phyloP scores from a whole-genome alignment of 2,329 filamentous ascomycete genomes.

The Scedosporium aurantiacum region DNA sequence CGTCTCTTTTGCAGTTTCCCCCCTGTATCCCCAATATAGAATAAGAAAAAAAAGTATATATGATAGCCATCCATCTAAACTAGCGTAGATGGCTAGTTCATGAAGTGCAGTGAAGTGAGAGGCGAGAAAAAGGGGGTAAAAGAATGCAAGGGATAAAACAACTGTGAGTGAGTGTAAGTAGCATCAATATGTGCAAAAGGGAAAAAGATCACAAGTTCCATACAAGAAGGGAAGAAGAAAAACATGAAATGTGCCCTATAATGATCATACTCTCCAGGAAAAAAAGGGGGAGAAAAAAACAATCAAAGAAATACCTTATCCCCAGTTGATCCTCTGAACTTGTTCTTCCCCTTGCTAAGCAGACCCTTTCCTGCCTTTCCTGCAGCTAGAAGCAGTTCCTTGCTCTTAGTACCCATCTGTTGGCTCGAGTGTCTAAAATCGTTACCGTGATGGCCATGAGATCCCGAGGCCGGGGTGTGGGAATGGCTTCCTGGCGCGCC shows the following conservation, averaged over 20 bases:
- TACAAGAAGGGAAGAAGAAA: constrained; percentile 13
- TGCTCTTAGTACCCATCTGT: constrained; percentile 71
- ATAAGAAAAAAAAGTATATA: background rate
- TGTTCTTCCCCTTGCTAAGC: constrained; percentile 82
- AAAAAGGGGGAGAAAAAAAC: constrained; percentile 6
- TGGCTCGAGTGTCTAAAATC: constrained; percentile 43
- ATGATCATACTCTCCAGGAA: background rate
- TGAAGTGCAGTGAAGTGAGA: background rate
- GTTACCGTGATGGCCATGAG: constrained; percentile 18
- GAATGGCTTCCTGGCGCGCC: background rate
- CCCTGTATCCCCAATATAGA: background rate
- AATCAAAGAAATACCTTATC: constrained; percentile 80
- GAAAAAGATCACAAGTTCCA: background rate
- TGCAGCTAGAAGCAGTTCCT: constrained; percentile 77
- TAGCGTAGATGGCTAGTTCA: background rate
- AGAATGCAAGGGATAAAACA: constrained; percentile 3
- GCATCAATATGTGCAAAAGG: constrained; percentile 9
- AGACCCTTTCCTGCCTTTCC: constrained; percentile 85
- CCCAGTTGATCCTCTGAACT: constrained; percentile 53
- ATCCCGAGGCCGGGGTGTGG: background rate
- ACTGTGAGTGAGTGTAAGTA: constrained; percentile 12
- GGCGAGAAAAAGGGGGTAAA: background rate
- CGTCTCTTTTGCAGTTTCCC: background rate
- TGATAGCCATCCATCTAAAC: background rate
- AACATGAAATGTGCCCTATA: constrained; percentile 4